These are phyloP conservation scores for Cnidoscolus chayamansa DNA, from an alignment of 441 rosid genomes.

Conservation along the genomic window DNA sequence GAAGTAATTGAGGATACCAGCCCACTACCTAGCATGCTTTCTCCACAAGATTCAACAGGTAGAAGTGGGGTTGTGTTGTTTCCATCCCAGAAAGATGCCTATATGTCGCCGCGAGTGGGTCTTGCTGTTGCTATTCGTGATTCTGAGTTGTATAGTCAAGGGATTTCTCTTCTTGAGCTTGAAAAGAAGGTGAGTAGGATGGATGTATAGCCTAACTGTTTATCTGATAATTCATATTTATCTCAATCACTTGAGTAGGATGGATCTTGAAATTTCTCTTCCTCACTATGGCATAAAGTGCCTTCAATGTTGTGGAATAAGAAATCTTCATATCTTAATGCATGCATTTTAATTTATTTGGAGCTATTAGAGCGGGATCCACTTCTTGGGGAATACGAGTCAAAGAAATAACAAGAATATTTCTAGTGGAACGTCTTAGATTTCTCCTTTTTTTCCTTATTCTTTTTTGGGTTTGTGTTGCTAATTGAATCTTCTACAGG, in stretches of 20 bases:
- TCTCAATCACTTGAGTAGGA: constrained; percentile 1
- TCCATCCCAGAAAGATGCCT: constrained; percentile 82
- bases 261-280: constrained; percentile 19
- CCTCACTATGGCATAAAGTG: too few relatives aligned
- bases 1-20: constrained; percentile 90
- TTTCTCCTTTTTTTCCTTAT: too few relatives aligned
- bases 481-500: constrained; percentile 48
- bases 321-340: too few relatives aligned
- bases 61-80: constrained; percentile 65
- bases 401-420: too few relatives aligned
- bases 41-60: constrained; percentile 87
- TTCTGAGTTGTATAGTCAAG: constrained; percentile 85
- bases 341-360: too few relatives aligned
- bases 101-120: constrained; percentile 72
- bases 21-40: constrained; percentile 94
- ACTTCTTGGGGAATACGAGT: too few relatives aligned
- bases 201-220: not conserved
- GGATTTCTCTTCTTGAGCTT: constrained; percentile 92
- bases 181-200: constrained; percentile 80
- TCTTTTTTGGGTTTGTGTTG: not conserved
- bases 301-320: too few relatives aligned
- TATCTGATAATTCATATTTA: constrained; percentile 5
- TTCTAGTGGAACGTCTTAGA: too few relatives aligned
- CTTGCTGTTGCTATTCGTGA: constrained; percentile 77
- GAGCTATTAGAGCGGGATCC: too few relatives aligned